Evolutionary conservation across 371 early-diverging fungal species (phyloP).

Genomic region (Lichtheimia ramosa): DNA sequence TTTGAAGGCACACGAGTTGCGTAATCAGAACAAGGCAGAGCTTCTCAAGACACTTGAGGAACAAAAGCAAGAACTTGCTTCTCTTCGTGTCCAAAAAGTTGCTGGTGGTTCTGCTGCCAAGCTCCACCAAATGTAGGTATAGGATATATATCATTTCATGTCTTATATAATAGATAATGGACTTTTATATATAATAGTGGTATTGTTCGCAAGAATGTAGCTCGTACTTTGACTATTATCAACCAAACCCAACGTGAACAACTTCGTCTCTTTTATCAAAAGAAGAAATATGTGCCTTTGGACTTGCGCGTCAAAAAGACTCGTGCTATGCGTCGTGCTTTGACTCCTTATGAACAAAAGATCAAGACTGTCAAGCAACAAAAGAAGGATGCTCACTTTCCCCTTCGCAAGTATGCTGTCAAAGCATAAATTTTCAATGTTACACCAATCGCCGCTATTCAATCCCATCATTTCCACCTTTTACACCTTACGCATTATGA

Average conservation of each 20-base stretch:
- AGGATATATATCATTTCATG: not conserved
- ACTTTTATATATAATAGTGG: conserved; percentile 37
- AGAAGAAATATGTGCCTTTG: conserved; percentile 89
- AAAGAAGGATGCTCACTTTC: conserved; percentile 85
- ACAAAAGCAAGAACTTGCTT: conserved; percentile 89
- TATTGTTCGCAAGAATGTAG: conserved; percentile 87
- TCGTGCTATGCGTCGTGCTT: conserved; percentile 92
- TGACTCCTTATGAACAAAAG: conserved; percentile 75
- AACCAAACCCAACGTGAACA: conserved; percentile 84
- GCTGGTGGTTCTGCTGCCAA: conserved; percentile 73
- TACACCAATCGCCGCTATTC: too few species aligned
- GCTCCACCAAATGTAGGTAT: conserved; percentile 79
- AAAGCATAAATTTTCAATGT: conserved; percentile 63
- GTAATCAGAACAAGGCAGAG: conserved; percentile 88
- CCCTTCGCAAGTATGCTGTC: conserved; percentile 83
- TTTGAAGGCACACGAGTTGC: conserved; percentile 90
- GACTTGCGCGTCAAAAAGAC: conserved; percentile 96
- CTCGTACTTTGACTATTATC: conserved; percentile 92
- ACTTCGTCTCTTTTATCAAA: conserved; percentile 81
- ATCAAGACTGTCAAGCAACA: conserved; percentile 73
- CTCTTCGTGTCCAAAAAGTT: conserved; percentile 90
- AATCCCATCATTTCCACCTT: not conserved
- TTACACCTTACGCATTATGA: not conserved
- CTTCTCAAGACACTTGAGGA: conserved; percentile 86
- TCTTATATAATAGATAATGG: not conserved